Percentiles rank a stretch among this genome's conserved stretches.
Conservation (phyloP, 1,139 yeast genomes). For the Lodderomyces theae region DNA sequence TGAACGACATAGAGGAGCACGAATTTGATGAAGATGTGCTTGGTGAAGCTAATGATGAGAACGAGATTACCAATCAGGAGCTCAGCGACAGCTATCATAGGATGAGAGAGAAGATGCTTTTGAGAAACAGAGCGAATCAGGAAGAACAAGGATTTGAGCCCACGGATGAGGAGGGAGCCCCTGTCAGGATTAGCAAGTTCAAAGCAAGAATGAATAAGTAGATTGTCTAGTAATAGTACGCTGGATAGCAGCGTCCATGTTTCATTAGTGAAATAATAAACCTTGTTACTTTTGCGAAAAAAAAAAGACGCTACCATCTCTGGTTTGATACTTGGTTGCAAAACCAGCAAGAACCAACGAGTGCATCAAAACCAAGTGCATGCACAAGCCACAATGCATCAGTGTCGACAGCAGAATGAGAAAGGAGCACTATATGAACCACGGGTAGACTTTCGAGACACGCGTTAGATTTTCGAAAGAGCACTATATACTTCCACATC, state of each 20-base stretch:
- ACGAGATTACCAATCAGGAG: constrained; percentile 38
- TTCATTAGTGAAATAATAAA: no score
- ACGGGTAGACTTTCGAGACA: no score
- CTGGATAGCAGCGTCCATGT: not conserved
- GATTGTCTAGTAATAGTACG: not conserved
- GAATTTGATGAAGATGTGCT: constrained; percentile 43
- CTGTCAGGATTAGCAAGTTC: constrained; percentile 62
- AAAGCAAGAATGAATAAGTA: constrained; percentile 34
- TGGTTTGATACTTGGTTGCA: no score
- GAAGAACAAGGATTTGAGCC: constrained; percentile 65
- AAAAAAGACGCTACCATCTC: no score
- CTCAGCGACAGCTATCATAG: constrained; percentile 56
- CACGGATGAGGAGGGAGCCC: constrained; percentile 64
- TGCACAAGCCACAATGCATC: no score
- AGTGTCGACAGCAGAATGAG: no score
- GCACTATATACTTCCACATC: no score
- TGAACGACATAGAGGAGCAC: constrained; percentile 31
- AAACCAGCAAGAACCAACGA: no score
- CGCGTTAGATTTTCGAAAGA: no score
- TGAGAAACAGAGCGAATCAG: constrained; percentile 40
- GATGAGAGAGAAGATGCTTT: constrained; percentile 52
- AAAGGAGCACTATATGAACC: no score
- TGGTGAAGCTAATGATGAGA: constrained; percentile 23
- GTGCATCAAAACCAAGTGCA: no score
- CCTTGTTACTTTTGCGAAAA: no score